phyloP scores from a whole-genome alignment of 2,329 filamentous ascomycete genomes.

The Conoideocrella luteorostrata region DNA sequence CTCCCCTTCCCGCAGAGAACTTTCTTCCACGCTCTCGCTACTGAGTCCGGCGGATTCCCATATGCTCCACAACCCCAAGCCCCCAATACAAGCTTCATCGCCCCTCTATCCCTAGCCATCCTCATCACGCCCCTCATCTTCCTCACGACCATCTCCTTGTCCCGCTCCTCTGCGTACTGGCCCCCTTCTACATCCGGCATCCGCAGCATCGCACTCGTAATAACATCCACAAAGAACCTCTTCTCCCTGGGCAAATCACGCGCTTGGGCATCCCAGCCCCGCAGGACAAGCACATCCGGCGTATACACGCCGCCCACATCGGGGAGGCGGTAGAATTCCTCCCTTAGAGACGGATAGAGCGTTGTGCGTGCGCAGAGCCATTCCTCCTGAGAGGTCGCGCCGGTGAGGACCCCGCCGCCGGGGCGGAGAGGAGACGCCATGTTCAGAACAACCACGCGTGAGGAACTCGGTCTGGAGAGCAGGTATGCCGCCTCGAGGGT shows the following conservation, averaged over 20 bases:
- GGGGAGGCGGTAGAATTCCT: slow-evolving; percentile 56
- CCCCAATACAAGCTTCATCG: slow-evolving; percentile 48
- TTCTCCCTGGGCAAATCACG: slow-evolving; percentile 28
- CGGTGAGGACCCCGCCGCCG: slow-evolving; percentile 54
- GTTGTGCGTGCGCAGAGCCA: slow-evolving; percentile 42
- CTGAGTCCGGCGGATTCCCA: slow-evolving; percentile 53
- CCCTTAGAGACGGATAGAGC: slow-evolving; percentile 4
- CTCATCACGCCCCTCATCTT: slow-evolving; percentile 56
- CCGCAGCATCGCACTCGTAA: slow-evolving; percentile 52
- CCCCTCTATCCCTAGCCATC: slow-evolving; percentile 39
- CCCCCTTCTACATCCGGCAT: slow-evolving; percentile 46
- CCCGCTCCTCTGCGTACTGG: slow-evolving; percentile 36
- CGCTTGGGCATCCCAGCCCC: slow-evolving; percentile 23
- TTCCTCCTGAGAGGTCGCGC: slow-evolving; percentile 56
- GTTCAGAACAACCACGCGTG: slow-evolving; percentile 48
- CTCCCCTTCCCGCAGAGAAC: slow-evolving; percentile 15
- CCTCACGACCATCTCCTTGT: slow-evolving; percentile 41
- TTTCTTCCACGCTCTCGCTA: slow-evolving; percentile 46
- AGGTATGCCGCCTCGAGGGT: slow-evolving; percentile 46
- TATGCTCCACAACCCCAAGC: slow-evolving; percentile 62
- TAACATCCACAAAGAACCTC: slow-evolving; percentile 52
- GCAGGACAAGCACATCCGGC: slow-evolving; percentile 52
- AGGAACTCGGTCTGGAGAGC: neutral
- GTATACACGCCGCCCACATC: slow-evolving; percentile 39
- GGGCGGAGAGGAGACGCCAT: slow-evolving; percentile 58